A percentile compares a stretch with the other conserved stretches of the same genome.
Evolutionary conservation across 192 early-diverging fungal genomes (phyloP).

Genomic region (Coemansia sp.): DNA sequence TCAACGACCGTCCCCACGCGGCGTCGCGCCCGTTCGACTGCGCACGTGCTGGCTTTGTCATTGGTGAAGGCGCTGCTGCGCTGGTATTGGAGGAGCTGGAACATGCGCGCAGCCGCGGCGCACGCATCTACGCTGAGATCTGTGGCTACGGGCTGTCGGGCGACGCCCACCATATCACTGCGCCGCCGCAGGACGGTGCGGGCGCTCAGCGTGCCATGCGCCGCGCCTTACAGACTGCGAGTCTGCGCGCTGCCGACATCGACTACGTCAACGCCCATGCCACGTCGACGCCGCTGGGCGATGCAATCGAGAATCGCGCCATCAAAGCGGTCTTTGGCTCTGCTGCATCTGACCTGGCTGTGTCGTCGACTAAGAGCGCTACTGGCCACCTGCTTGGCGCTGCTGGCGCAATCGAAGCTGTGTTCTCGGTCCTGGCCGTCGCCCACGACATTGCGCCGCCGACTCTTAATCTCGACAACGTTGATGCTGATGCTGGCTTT

Average conservation of each 20-base stretch:
- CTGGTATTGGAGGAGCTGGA: conserved; percentile 88
- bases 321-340: conserved; percentile 75
- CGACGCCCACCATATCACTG: conserved; percentile 92
- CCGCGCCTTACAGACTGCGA: conserved; percentile 67
- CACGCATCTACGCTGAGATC: conserved; percentile 86
- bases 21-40: conserved; percentile 90
- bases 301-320: conserved; percentile 81
- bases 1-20: conserved; percentile 74
- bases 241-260: conserved; percentile 61
- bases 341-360: conserved; percentile 47
- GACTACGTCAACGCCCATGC: conserved; percentile 95
- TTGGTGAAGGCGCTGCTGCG: conserved; percentile 87
- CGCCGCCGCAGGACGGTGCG: conserved; percentile 79
- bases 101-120: conserved; percentile 82
- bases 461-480: conserved; percentile 73
- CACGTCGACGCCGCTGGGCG: conserved; percentile 82
- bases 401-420: conserved; percentile 90
- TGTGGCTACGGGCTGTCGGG: conserved; percentile 87
- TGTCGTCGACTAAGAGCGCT: conserved; percentile 90
- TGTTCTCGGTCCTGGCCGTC: conserved; percentile 81
- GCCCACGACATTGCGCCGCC: conserved; percentile 72
- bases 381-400: conserved; percentile 94
- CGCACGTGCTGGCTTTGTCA: conserved; percentile 87
- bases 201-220: conserved; percentile 89
- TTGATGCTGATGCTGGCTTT: conserved; percentile 58